Base-by-base conservation (phyloP, 2,329 filamentous ascomycete genomes). In the Teratosphaeriaceae sp. region DNA sequence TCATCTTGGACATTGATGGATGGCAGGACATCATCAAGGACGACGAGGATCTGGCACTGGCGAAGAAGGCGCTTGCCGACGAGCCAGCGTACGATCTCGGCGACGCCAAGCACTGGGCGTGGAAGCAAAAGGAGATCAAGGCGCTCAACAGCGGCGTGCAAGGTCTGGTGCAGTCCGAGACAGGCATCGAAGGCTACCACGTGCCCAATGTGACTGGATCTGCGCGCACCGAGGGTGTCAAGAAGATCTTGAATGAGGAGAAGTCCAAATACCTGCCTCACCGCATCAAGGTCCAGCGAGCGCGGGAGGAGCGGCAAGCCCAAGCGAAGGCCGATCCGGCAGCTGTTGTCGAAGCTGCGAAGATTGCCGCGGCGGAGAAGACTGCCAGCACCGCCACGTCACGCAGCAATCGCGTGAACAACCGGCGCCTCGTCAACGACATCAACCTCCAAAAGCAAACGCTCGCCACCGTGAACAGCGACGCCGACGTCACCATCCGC, bases 251-350 rank as follows among this genome's bases (percentile, higher is more conserved):
- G 49, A 94, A 98, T 63, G 87, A 88, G 0, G 92, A 98, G 64
- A 98, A 98, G 71, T 95, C 89, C 21, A 95, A 96, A 62, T 98
- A 98, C 61, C 76, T 98, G 6, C 92, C 92, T 30, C 92, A 98
- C 71, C 89, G 94, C 52, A 92, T 98, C 68, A 94, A 94, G 60
- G 88, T 98, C 16, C 86, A 92, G 64, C 92, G 84, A 67, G 87
- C 84, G 19, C 80, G 89, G 40, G 89, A 96, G 64, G 88, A 92
- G 64, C 84, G 88, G n/a, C 84, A 96, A 64, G 83, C 82, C n/a
- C 72, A 73, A 34, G 78, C 81, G 65, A 60, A 84, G 75, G 69
- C 79, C 69, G 70, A 83, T 72, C 54, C 80, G 51, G 69, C 77
- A 5, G 77, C 76, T 8, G 73, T 78, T 20, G 75, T 81, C 3